Conservation (phyloP, 2,329 filamentous ascomycete species). For the Xylaria multiplex region DNA sequence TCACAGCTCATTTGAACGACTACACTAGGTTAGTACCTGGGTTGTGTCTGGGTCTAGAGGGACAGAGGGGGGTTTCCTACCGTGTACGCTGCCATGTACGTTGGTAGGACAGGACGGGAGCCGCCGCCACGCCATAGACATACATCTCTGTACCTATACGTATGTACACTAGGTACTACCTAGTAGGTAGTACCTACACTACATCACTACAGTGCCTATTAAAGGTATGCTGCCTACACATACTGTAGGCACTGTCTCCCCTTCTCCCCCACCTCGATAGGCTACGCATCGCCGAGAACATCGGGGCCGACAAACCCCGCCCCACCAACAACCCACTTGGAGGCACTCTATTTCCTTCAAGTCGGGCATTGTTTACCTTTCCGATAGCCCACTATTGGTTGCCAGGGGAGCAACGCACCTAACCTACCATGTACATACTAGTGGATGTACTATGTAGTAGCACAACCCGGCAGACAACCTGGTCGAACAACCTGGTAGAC, state of each 20-base stretch:
- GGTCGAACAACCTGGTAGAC: no score
- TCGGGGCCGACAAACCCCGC: not conserved
- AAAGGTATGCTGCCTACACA: no score
- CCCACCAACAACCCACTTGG: constrained; percentile 9
- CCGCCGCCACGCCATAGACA: not conserved
- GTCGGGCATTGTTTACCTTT: constrained; percentile 44
- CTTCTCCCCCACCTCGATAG: not conserved
- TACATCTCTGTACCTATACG: no score
- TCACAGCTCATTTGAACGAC: not conserved
- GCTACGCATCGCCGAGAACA: not conserved
- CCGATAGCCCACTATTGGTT: constrained; percentile 43
- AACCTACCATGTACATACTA: not conserved
- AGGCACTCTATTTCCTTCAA: constrained; percentile 5
- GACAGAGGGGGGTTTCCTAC: no score
- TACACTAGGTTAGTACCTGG: no score
- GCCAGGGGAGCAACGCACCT: constrained; percentile 39
- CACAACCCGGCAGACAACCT: no score
- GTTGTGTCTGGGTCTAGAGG: no score
- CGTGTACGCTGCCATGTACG: no score
- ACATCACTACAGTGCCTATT: no score
- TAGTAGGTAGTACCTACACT: no score
- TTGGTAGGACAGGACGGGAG: not conserved
- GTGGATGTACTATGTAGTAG: no score
- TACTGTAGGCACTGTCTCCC: not conserved
- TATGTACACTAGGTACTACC: no score